Evolutionary conservation across 208 protist species (phyloP), one percentile per base, ranked within the genome.

Genomic region (Borovskyia barvae): DNA sequence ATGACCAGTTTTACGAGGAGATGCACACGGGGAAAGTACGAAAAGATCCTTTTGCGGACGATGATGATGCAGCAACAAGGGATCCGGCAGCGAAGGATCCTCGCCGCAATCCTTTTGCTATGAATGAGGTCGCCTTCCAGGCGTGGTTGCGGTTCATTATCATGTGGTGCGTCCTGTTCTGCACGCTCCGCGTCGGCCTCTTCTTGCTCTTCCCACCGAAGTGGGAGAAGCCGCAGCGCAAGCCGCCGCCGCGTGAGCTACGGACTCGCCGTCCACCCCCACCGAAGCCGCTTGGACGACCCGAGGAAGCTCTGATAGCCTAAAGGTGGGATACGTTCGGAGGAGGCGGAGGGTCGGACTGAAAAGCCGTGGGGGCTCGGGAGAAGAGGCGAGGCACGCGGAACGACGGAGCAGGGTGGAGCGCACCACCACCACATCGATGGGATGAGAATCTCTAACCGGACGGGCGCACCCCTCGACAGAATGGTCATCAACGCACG

Each of bases 1-100:
- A 93, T 66, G 87, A 93, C 29, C 75, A 92, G 57, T 93, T 93
- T 63, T 96, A 92, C 66, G 83, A 80, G 49, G 84, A 96, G 61
- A 92, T 96, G 82, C 86, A 96, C 82, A 95, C 86, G 9, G 90
- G 90, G 15, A 79, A 83, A 43, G 82, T 90, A 15, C 82, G 81
- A 68, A 77, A 77, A 47, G 70, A 89, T 30, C 82, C 84, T 5
- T 93, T 93, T 46, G 90, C 53, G 7, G 86, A 93, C 46, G 85
- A 93, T 54, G 86, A 92, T 11, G 86, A 92, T 11, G 82, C 87
- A 28, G 51, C 78, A 8, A 70, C 65, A 26, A 65, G 71, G 6
- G 20, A 30, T 12, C 42, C 36, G 28, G 53, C 53, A 0, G 66
- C 58, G 29, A 78, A 80, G 64, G 83, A 91, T 57, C 74, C 87